Base-by-base conservation (phyloP, 345 rosid genomes). In the Balakata baccata region DNA sequence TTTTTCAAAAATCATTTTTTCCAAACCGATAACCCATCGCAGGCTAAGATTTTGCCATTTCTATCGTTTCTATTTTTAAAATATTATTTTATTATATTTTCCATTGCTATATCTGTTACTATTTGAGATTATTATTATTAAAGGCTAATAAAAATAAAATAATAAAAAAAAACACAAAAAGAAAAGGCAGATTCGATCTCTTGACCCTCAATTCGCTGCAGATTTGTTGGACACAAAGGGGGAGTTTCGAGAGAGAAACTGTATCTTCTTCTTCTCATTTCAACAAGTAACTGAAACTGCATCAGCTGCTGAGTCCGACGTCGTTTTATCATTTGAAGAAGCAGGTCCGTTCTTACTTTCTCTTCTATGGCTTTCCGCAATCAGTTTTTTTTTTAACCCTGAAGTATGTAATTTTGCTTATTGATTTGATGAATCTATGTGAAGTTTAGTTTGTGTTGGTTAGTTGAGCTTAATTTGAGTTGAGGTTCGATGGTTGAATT, bases 261-360 rank as follows among this genome's bases (percentile, higher is more conserved):
- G 16, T 14, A 13, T 66, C 70, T 66, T 47, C 39, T 29, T 47
- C 39, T 29, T 47, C 39, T 12, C 69, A 46, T 16, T 45, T 9
- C 25, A 68, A 13, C 43, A 25, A 52, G 18, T n/a, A 23, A 23
- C 11, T 54, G 11, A 18, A 37, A 18, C 50, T 53, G 38, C 6
- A 23, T 39, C 29, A 52, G 41, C 62, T 17, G 72, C 63, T 34
- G 34, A 56, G 53, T 37, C 62, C 72, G 62, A 37, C 72, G 37
- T 69, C 72, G 49, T 38, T 17, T 52, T n/a, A n/a, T n/a, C 4
- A 14, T 17, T 22, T 65, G 43, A 34, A 58, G 38, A 8, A 65
- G 16, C 68, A 66, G 56, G 70, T 66, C 11, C 67, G 4, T 38
- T 17, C 39, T 64, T 38, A 22, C 5, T 6, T 29, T 37, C 38